Conservation (phyloP, 2,329 filamentous ascomycete species). For the Paraconiothyrium sp. region DNA sequence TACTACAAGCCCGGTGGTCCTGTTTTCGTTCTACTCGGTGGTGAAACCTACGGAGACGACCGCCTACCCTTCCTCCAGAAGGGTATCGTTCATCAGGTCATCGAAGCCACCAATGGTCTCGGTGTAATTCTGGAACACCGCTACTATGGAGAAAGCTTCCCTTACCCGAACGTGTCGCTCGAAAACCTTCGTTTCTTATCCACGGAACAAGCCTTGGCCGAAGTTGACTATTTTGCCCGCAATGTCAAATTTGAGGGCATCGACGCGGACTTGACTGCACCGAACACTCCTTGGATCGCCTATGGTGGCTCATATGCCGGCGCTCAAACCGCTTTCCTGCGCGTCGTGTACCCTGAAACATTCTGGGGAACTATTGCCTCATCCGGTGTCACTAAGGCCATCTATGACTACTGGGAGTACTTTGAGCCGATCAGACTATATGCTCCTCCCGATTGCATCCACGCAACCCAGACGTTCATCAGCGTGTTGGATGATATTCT, state of each 20-base stretch:
- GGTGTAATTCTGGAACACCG: conserved; percentile 86
- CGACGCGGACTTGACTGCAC: conserved; percentile 71
- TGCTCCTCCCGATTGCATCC: conserved; percentile 70
- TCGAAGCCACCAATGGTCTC: conserved; percentile 72
- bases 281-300: conserved; percentile 74
- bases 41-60: conserved; percentile 72
- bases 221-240: conserved; percentile 81
- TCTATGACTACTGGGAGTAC: conserved; percentile 78
- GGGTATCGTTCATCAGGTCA: conserved; percentile 77
- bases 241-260: conserved; percentile 76
- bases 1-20: conserved; percentile 82
- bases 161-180: conserved; percentile 71
- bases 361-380: conserved; percentile 84
- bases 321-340: conserved; percentile 78
- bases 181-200: conserved; percentile 82
- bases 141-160: conserved; percentile 83
- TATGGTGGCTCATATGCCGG: conserved; percentile 90
- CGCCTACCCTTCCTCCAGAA: conserved; percentile 78
- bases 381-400: conserved; percentile 79
- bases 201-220: conserved; percentile 83
- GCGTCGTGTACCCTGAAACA: conserved; percentile 78
- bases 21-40: conserved; percentile 78
- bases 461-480: conserved; percentile 68
- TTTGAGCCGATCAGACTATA: conserved; percentile 67
- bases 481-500: conserved; percentile 69